Conservation (phyloP, 306 rosid species). For the Citrullus amarus region DNA sequence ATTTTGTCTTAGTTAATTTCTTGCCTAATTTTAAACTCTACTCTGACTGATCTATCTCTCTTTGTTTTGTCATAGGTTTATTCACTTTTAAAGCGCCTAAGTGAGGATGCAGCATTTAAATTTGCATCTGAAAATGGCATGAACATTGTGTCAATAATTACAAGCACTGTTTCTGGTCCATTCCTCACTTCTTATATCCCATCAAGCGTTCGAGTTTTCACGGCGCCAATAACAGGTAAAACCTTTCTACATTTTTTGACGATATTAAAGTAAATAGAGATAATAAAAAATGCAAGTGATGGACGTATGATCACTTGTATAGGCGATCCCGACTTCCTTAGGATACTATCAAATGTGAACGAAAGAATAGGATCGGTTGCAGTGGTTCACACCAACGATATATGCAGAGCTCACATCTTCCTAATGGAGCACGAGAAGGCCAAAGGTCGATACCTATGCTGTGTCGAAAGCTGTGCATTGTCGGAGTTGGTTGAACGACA, state of each 20-base stretch:
- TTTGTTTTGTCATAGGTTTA: slow-evolving; percentile 34
- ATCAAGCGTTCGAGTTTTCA: slow-evolving; percentile 49
- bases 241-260: neutral
- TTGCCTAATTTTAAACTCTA: neutral
- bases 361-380: slow-evolving; percentile 71
- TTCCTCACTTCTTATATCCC: slow-evolving; percentile 56
- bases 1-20: neutral
- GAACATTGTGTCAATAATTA: slow-evolving; percentile 52
- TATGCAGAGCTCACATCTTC: slow-evolving; percentile 70
- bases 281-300: neutral
- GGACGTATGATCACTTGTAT: neutral
- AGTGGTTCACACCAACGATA: slow-evolving; percentile 62
- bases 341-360: slow-evolving; percentile 54
- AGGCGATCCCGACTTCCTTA: slow-evolving; percentile 40
- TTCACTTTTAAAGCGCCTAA: slow-evolving; percentile 48
- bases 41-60: neutral
- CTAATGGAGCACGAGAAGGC: slow-evolving; percentile 59
- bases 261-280: too few species aligned
- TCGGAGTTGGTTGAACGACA: slow-evolving; percentile 31
- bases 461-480: slow-evolving; percentile 30
- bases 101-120: slow-evolving; percentile 61
- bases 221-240: slow-evolving; percentile 59
- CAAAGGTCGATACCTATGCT: slow-evolving; percentile 54
- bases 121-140: slow-evolving; percentile 56
- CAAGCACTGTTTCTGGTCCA: slow-evolving; percentile 71